phyloP scores from a whole-genome alignment of 2,329 filamentous ascomycete genomes.

The Chaetomiaceae sp. region DNA sequence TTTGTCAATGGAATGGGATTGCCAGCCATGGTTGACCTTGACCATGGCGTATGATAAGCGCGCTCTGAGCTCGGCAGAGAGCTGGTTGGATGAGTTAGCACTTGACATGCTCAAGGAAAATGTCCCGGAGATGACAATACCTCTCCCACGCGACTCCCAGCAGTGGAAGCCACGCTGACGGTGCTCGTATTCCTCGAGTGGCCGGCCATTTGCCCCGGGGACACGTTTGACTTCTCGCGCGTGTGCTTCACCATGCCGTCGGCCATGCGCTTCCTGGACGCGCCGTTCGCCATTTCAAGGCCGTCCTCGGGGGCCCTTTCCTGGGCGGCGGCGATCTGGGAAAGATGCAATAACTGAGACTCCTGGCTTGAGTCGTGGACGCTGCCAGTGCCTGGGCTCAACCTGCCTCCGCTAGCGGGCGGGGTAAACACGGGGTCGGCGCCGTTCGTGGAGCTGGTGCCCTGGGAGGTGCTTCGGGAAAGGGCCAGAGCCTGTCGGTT shows the following conservation, averaged over 20 bases:
- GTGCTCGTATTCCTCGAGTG: constrained; percentile 71
- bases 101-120: background rate
- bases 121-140: constrained; percentile 43
- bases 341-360: constrained; percentile 55
- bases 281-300: constrained; percentile 27
- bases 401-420: constrained; percentile 39
- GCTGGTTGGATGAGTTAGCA: constrained; percentile 41
- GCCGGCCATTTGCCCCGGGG: constrained; percentile 44
- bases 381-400: constrained; percentile 37
- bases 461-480: constrained; percentile 43
- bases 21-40: constrained; percentile 88
- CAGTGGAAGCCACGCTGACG: constrained; percentile 56
- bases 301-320: constrained; percentile 43
- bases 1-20: constrained; percentile 71
- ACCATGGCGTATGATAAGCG: constrained; percentile 90
- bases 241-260: constrained; percentile 65
- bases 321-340: constrained; percentile 52
- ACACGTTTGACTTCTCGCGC: constrained; percentile 40
- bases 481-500: constrained; percentile 20
- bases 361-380: constrained; percentile 47
- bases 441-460: constrained; percentile 38
- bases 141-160: constrained; percentile 71
- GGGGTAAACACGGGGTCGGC: constrained; percentile 42
- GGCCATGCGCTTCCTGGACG: constrained; percentile 68
- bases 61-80: constrained; percentile 74